These are phyloP conservation scores for Penicillium sclerotigenum DNA, from an alignment of 2,329 filamentous ascomycete genomes.

Conservation along the genomic window DNA sequence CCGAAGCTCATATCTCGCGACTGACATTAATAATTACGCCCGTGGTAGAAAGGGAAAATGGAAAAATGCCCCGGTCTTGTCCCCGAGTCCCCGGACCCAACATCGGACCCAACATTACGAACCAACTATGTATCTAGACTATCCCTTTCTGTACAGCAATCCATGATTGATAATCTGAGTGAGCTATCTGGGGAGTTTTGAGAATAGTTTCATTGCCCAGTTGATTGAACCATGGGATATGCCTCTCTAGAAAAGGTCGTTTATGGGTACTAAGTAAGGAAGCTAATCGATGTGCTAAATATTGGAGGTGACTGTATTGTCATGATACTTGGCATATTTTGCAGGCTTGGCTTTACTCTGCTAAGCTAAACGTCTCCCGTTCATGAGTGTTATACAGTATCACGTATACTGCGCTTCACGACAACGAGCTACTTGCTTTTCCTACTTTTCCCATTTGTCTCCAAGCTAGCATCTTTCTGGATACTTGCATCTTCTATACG, in stretches of 20 bases:
- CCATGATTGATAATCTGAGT: slow-evolving; percentile 1
- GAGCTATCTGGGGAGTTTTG: not conserved
- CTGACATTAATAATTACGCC: not conserved
- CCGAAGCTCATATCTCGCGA: not conserved
- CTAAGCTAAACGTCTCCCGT: not conserved
- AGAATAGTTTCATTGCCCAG: not conserved
- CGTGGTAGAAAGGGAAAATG: not conserved
- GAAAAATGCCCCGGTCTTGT: not conserved
- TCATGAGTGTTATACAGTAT: not conserved
- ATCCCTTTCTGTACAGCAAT: not conserved
- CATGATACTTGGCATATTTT: slow-evolving; percentile 10
- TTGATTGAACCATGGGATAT: not conserved
- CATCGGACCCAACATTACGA: not conserved
- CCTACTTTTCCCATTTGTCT: not conserved
- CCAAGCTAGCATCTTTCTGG: not conserved
- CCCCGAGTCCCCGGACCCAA: slow-evolving; percentile 1
- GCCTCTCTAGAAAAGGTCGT: too few species aligned
- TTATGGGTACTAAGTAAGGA: not conserved
- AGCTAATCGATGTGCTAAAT: not conserved
- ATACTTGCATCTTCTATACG: not conserved
- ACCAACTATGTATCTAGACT: not conserved
- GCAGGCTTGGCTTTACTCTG: slow-evolving; percentile 5
- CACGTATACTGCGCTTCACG: not conserved
- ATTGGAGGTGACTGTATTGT: not conserved
- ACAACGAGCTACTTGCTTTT: not conserved